A percentile compares a stretch with the other conserved stretches of the same genome.
These are phyloP conservation scores for Dittrichia graveolens DNA, from an alignment of 129 eudicot species.

Conservation along the genomic window DNA sequence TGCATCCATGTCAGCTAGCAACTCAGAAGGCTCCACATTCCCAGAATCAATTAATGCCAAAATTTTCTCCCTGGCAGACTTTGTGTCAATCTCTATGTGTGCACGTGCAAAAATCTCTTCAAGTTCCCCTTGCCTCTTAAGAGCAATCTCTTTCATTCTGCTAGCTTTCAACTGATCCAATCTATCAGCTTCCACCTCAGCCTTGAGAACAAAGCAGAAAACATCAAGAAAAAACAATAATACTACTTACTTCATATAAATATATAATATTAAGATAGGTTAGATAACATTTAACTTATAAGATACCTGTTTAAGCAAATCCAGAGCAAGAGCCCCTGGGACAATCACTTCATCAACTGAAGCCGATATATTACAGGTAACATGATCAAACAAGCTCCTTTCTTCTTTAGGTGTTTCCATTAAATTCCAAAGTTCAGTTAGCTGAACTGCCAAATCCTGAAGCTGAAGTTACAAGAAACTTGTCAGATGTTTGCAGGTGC, in stretches of 20 bases:
- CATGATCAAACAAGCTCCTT: conserved; percentile 79
- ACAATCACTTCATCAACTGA: conserved; percentile 79
- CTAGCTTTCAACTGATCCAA: conserved; percentile 90
- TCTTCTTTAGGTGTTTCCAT: conserved; percentile 93
- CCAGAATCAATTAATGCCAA: conserved; percentile 83
- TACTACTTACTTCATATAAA: background rate
- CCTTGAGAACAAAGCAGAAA: conserved; percentile 40
- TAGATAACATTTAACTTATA: background rate
- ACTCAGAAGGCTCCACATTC: conserved; percentile 80
- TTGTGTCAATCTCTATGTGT: conserved; percentile 83
- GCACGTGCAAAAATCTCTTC: conserved; percentile 81
- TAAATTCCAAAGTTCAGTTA: conserved; percentile 89
- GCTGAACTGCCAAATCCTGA: conserved; percentile 84
- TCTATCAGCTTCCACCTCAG: conserved; percentile 90
- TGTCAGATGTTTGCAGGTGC: no score
- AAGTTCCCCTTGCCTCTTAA: conserved; percentile 89
- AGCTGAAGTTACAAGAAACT: conserved; percentile 51
- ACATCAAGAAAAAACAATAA: background rate
- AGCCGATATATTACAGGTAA: conserved; percentile 77
- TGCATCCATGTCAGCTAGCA: conserved; percentile 92
- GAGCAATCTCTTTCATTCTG: conserved; percentile 95
- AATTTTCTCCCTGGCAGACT: conserved; percentile 72
- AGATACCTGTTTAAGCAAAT: conserved; percentile 80
- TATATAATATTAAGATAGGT: background rate
- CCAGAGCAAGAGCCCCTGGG: conserved; percentile 92